These are phyloP conservation scores for Tylopilus sp. DNA, from an alignment of 768 basidiomycete species.

Conservation along the genomic window DNA sequence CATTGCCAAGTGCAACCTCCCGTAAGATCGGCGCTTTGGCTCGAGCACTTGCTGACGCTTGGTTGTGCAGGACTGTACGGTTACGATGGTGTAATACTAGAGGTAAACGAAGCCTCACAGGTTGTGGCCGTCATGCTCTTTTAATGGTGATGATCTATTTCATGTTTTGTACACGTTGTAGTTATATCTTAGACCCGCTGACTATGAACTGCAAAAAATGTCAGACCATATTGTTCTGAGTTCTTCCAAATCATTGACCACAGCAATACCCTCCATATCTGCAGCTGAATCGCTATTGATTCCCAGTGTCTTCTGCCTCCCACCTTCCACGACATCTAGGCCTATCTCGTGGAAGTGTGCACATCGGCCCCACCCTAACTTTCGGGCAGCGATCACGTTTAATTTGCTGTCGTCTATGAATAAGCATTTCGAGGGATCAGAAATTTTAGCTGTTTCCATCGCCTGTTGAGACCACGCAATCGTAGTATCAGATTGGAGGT, in stretches of 20 bases:
- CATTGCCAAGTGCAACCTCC: conserved; percentile 63
- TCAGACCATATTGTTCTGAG: conserved; percentile 72
- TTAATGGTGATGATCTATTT: conserved; percentile 30
- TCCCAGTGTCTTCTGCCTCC: conserved; percentile 45
- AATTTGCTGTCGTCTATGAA: conserved; percentile 76
- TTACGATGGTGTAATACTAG: conserved; percentile 78
- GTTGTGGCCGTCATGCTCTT: conserved; percentile 73
- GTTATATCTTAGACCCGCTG: neutral
- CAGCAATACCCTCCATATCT: conserved; percentile 43
- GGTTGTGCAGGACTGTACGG: conserved; percentile 49
- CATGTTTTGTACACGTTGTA: neutral
- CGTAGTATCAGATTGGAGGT: neutral
- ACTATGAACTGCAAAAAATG: conserved; percentile 48
- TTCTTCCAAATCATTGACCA: conserved; percentile 59
- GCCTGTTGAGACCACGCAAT: conserved; percentile 45
- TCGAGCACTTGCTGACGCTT: neutral
- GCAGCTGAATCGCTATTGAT: conserved; percentile 35
- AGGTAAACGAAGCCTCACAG: conserved; percentile 75
- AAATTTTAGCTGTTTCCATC: conserved; percentile 54
- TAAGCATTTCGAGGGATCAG: conserved; percentile 66
- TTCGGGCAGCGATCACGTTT: conserved; percentile 66
- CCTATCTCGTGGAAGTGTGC: conserved; percentile 77
- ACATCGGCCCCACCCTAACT: conserved; percentile 67
- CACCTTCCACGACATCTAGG: conserved; percentile 60
- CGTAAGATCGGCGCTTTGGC: conserved; percentile 42